Percentiles rank a stretch among this genome's conserved stretches.
These are phyloP conservation scores for Moesziomyces parantarcticus DNA, from an alignment of 1,284 basidiomycete genomes.

Conservation along the genomic window DNA sequence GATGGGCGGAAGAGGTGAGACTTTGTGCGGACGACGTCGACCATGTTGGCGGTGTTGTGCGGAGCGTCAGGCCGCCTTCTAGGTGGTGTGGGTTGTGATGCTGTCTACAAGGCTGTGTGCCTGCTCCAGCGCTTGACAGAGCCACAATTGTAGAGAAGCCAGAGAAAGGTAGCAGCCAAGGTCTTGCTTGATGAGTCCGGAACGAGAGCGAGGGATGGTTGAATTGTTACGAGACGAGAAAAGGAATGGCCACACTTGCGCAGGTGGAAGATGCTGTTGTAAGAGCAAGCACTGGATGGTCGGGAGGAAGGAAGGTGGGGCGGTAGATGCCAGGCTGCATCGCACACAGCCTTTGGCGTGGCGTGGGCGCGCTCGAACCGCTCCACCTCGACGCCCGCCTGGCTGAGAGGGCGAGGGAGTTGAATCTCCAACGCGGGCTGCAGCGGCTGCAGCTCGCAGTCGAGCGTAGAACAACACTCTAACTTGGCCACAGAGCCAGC, in stretches of 20 bases:
- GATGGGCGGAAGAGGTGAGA: conserved; percentile 44
- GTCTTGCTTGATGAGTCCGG: no score
- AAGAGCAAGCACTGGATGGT: neutral
- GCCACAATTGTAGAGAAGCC: no score
- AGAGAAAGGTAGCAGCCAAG: no score
- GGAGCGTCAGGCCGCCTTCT: neutral
- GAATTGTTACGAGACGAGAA: no score
- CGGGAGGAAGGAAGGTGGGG: neutral
- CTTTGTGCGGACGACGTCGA: conserved; percentile 53
- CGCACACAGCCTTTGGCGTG: no score
- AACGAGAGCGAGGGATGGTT: no score
- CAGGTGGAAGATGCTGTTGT: neutral
- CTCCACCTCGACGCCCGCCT: no score
- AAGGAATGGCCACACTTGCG: neutral
- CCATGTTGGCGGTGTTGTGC: conserved; percentile 25
- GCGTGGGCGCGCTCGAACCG: no score
- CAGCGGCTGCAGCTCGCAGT: conserved; percentile 4
- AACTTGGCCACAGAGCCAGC: neutral
- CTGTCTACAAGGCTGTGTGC: neutral
- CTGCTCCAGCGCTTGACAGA: no score
- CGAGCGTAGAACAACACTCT: conserved; percentile 16
- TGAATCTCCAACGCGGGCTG: conserved; percentile 1
- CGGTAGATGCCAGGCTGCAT: no score
- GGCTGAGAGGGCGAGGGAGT: no score
- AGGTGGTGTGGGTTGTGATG: neutral